A percentile compares a stretch with the other conserved stretches of the same genome.
These are phyloP conservation scores for Globisporangium carolinianum DNA, from an alignment of 352 stramenopile species.

Conservation along the genomic window DNA sequence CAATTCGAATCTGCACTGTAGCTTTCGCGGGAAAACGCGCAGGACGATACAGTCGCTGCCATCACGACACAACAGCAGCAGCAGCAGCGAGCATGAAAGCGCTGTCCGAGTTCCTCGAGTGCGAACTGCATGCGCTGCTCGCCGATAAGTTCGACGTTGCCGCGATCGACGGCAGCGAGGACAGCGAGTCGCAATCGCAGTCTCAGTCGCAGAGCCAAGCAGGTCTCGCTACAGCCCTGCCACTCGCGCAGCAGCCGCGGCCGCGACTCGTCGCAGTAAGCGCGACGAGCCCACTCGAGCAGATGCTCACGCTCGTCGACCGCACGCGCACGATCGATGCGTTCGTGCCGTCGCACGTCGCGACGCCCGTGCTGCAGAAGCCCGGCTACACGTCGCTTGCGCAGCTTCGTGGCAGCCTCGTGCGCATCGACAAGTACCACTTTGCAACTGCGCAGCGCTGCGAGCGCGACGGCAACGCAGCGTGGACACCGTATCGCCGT, in stretches of 20 bases:
- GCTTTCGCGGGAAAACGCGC: too few relatives aligned
- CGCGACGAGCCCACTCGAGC: slow-evolving; percentile 26
- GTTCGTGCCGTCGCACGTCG: slow-evolving; percentile 31
- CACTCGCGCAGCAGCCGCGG: slow-evolving; percentile 8
- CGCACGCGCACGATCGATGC: slow-evolving; percentile 34
- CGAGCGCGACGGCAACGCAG: slow-evolving; percentile 1
- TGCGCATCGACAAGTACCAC: slow-evolving; percentile 55
- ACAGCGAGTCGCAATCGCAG: slow-evolving; percentile 46
- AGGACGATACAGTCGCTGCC: too few relatives aligned
- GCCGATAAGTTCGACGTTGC: slow-evolving; percentile 9
- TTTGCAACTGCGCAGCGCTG: slow-evolving; percentile 43
- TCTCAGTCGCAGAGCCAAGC: slow-evolving; percentile 11
- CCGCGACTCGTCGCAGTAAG: slow-evolving; percentile 50
- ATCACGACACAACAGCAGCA: too few relatives aligned
- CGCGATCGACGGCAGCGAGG: slow-evolving; percentile 37
- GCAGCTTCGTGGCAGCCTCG: slow-evolving; percentile 35
- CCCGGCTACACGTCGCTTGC: slow-evolving; percentile 27
- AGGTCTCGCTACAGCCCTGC: slow-evolving; percentile 10
- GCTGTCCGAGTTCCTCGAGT: slow-evolving; percentile 45
- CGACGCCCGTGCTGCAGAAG: slow-evolving; percentile 14
- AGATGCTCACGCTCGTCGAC: slow-evolving; percentile 47
- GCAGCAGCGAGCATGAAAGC: slow-evolving; percentile 13
- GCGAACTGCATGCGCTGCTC: slow-evolving; percentile 48
- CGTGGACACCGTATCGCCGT: not conserved
- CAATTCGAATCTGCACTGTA: too few relatives aligned